phyloP scores from a whole-genome alignment of 805 yeast species.

The Zygotorulaspora danielsina region DNA sequence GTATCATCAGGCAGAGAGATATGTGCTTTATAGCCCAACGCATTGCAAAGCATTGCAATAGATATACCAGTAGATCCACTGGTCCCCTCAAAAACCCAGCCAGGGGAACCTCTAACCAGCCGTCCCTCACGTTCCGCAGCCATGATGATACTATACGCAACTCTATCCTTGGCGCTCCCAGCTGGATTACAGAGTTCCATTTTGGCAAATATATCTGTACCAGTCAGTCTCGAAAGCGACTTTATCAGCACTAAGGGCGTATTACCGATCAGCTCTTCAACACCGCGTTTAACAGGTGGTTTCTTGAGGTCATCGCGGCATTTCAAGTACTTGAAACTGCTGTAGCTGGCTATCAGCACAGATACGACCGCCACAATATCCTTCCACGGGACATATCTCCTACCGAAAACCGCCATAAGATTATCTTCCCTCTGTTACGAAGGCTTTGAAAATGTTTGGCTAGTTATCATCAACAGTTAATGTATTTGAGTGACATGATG shows the following conservation, averaged over 20 bases:
- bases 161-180: slow-evolving; percentile 93
- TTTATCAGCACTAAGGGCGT: slow-evolving; percentile 77
- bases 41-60: slow-evolving; percentile 82
- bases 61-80: slow-evolving; percentile 97
- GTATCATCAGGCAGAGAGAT: slow-evolving; percentile 96
- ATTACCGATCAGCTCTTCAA: slow-evolving; percentile 80
- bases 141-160: slow-evolving; percentile 77
- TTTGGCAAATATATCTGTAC: slow-evolving; percentile 82
- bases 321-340: slow-evolving; percentile 12
- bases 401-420: slow-evolving; percentile 1
- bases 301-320: slow-evolving; percentile 10
- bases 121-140: slow-evolving; percentile 59
- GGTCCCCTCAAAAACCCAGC: slow-evolving; percentile 82
- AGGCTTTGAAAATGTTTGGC: too few relatives aligned
- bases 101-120: slow-evolving; percentile 56
- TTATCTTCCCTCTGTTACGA: not conserved
- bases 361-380: slow-evolving; percentile 12
- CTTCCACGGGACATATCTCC: slow-evolving; percentile 7
- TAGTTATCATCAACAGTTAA: too few relatives aligned
- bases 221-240: slow-evolving; percentile 67
- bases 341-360: slow-evolving; percentile 9
- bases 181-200: slow-evolving; percentile 85
- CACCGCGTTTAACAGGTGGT: slow-evolving; percentile 45
- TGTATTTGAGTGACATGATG: too few relatives aligned
- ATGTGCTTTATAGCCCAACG: slow-evolving; percentile 84